Evolutionary conservation across 2,329 filamentous ascomycete species (phyloP).

Genomic region (Aspergillus ibericus): DNA sequence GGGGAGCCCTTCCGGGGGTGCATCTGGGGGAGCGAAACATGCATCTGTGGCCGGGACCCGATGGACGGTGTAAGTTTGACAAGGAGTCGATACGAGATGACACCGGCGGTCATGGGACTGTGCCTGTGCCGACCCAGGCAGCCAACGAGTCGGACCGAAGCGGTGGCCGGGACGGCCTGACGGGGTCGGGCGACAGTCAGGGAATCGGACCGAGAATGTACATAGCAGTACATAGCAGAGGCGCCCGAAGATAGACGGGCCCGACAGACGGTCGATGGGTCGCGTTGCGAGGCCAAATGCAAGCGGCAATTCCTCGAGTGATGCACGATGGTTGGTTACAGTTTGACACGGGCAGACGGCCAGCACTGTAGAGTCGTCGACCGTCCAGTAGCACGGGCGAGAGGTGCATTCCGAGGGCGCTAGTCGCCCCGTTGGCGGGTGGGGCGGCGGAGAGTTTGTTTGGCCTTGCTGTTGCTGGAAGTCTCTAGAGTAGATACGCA

Average conservation of each 20-base stretch:
- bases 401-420: not conserved
- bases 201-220: not conserved
- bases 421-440: not conserved
- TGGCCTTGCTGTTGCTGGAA: not conserved
- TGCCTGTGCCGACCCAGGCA: not conserved
- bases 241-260: not conserved
- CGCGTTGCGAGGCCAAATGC: not conserved
- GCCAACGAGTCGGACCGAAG: not conserved
- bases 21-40: not conserved
- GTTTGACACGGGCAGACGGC: not conserved
- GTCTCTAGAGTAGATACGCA: not conserved
- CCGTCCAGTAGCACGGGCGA: not conserved
- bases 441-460: slow-evolving; percentile 1
- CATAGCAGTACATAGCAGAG: not conserved
- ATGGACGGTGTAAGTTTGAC: not conserved
- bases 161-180: not conserved
- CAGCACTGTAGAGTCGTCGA: not conserved
- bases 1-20: not conserved
- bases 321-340: not conserved
- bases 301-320: not conserved
- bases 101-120: not conserved
- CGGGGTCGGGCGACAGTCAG: not conserved
- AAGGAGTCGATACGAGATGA: not conserved
- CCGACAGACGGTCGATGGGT: not conserved
- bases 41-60: not conserved